Base-by-base conservation (phyloP, 371 early-diverging fungal species). In the Haplosporangium sp. region DNA sequence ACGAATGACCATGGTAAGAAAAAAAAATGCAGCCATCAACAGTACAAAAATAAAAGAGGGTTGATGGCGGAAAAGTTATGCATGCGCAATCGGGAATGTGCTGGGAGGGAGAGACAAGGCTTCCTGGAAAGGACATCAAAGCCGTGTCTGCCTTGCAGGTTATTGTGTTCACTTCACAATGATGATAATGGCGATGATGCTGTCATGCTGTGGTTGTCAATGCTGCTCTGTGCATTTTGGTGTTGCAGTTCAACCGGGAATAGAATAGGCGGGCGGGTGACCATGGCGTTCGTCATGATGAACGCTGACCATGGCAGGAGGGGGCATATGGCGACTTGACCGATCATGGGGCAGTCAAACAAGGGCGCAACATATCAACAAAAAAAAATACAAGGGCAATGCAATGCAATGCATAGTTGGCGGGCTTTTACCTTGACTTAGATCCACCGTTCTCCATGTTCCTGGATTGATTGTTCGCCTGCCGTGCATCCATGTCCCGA, bases 371-470 rank as follows among this genome's bases (percentile, higher is more conserved):
- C 50, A 50, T 20, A 21, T n/a, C 10, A 50, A 50, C n/a, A 50
- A 18, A 21, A 9, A 9, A 18, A 18, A 21, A 50, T 18, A 21
- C 50, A 21, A n/a, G 13, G 20, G 20, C 16, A 21, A 14, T 18
- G 20, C 50, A 50, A 50, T 50, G 20, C 6, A 21, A 16, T 50
- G 50, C 29, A 29, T 29, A 29, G 29, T 29, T 29, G 29, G 29
- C 29, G 29, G 29, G 29, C 29, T 29, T 65, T 58, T 63, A 76
- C 77, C 77, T 76, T 62, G 57, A 67, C 21, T 70, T 71, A 29
- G 57, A 53, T 59, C 70, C 59, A 47, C 56, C 53, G 20, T 67
- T 70, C 55, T 62, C 51, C n/a, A 36, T 61, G 16, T 40, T 12
- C 51, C 47, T 69, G 61, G 63, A 53, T 51, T 55, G 54, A 58